Base-by-base conservation (phyloP, 176 grass and related monocot genomes). In the Oryza australiensis region DNA sequence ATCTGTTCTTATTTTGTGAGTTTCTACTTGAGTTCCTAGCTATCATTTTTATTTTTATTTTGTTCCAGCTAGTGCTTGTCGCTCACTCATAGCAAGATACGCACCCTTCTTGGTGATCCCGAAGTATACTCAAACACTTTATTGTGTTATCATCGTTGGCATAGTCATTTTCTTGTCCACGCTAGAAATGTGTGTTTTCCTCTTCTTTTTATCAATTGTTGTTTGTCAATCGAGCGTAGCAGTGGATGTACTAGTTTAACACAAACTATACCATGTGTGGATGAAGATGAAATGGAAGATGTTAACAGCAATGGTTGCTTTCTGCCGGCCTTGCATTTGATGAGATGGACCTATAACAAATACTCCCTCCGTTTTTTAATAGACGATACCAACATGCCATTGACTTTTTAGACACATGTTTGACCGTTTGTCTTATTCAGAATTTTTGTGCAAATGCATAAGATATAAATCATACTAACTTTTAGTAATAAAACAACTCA, bases 291-390 rank as follows among this genome's bases (percentile, higher is more conserved):
- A 57, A 35, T 29, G 37, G 18, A 77, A 62, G 34, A 46, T 1
- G 23, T 29, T 66, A 62, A 16, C 46, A 28, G 71, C 75, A 63
- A 15, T 13, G 48, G 12, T 62, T 45, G 26, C 11, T 45, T 81
- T 82, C 70, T 82, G 83, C 83, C 46, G 78, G 67, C 73, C 67
- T 82, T 35, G 15, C 67, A 82, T 82, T 78, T 77, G 57, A 57
- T 12, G 43, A 16, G 22, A 57, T 15, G 29, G 53, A n/a, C n/a
- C n/a, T n/a, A n/a, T n/a, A n/a, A n/a, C n/a, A n/a, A n/a, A n/a
- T n/a, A n/a, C n/a, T n/a, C n/a, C n/a, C n/a, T n/a, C n/a, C n/a
- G n/a, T n/a, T n/a, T n/a, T n/a, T n/a, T n/a, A n/a, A n/a, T n/a
- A n/a, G n/a, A n/a, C n/a, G n/a, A n/a, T n/a, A n/a, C n/a, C n/a